These are phyloP conservation scores for Henckelia pumila DNA, from an alignment of 257 asterid genomes.

Conservation along the genomic window DNA sequence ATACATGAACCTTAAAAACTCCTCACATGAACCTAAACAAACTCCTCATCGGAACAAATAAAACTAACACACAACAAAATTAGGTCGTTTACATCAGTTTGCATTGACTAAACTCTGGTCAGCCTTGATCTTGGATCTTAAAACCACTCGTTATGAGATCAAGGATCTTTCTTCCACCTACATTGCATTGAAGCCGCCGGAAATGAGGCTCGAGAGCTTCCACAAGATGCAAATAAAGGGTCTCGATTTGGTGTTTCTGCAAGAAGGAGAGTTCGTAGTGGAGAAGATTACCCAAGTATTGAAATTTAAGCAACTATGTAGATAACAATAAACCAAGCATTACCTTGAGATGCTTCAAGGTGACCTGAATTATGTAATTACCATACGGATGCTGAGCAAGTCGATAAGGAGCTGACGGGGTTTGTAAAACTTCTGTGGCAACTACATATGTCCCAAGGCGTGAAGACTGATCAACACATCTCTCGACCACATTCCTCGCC, in stretches of 20 bases:
- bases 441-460: background rate
- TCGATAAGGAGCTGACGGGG: background rate
- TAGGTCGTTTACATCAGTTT: background rate
- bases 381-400: conserved; percentile 41
- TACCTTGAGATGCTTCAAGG: conserved; percentile 33
- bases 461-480: conserved; percentile 35
- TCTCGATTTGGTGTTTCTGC: background rate
- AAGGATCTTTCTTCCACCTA: conserved; percentile 8
- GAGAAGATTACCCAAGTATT: background rate
- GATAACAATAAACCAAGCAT: background rate
- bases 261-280: background rate
- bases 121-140: background rate
- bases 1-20: background rate
- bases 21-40: background rate
- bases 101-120: background rate
- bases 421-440: conserved; percentile 24
- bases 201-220: conserved; percentile 11
- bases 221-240: background rate
- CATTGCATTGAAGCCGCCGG: background rate
- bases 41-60: no score
- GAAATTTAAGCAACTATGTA: background rate
- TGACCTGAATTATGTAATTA: conserved; percentile 47
- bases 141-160: background rate
- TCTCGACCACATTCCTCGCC: conserved; percentile 44
- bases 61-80: background rate